Evolutionary conservation across 257 asterid species (phyloP), one percentile per base, ranked within the genome.

Genomic region (Nicotiana sylvestris): DNA sequence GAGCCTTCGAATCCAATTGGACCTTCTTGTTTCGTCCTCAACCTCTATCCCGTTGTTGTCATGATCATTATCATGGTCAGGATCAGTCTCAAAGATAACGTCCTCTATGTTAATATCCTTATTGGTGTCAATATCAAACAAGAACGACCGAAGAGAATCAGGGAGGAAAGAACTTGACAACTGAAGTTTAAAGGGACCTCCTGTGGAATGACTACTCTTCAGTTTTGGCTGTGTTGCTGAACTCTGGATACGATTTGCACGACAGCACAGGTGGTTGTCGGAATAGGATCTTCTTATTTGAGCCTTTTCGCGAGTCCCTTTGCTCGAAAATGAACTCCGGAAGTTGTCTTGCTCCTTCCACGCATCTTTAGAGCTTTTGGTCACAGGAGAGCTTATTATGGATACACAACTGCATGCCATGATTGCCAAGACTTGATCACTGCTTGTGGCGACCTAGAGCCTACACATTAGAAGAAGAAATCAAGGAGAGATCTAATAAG

Each of bases 1-100:
- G 1, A 95, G 88, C 78, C 91, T 90, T 80, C 89, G 93, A 1
- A 95, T 84, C 99, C 99, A 95, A 81, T 92, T 91, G 39, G 87
- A 87, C 27, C 90, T 82, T 46, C 87, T 87, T 85, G 87, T 82
- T 82, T 60, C 87, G 60, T 81, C 79, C 51, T 70, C 89, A 1
- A 69, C 30, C 62, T 77, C 89, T 4, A 67, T 76, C 80, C 79
- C 88, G 2, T 76, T 85, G 21, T 3, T 46, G 27, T 83, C 29
- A 18, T 51, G 10, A 18, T 74, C 86, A 18, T 3, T 43, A 51
- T 85, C 87, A n/a, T 3, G 58, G 37, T 85, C 86, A 8, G 11
- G 49, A 37, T 80, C 86, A 18, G 80, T 80, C 56, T 83, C 89
- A 16, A 53, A 82, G 61, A 5, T 3, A 61, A 35, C 77, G 27